Conservation (phyloP, 306 rosid species). For the Lathyrus sativus region DNA sequence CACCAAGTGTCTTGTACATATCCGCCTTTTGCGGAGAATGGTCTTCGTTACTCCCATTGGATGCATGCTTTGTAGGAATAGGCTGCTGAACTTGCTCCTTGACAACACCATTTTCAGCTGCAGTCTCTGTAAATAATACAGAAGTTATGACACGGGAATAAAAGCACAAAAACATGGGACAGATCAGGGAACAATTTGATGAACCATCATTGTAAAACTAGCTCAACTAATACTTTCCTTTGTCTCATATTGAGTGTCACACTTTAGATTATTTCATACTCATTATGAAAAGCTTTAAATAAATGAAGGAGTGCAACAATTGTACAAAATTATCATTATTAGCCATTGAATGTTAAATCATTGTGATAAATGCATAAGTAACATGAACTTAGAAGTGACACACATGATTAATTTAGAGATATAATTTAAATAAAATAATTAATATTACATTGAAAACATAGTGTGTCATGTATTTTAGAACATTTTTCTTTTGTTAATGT, state of each 20-base stretch:
- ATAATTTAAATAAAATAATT: constrained; percentile 1
- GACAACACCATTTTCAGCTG: constrained; percentile 53
- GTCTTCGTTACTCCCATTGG: constrained; percentile 67
- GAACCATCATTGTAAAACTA: constrained; percentile 2
- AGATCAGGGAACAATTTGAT: background rate
- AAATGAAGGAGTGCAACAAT: background rate
- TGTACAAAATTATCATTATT: background rate
- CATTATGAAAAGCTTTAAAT: background rate
- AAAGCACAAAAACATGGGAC: constrained; percentile 25
- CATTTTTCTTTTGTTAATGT: background rate
- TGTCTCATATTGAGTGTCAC: background rate
- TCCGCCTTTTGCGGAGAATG: constrained; percentile 61
- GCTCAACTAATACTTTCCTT: background rate
- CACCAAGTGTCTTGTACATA: constrained; percentile 73
- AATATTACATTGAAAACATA: background rate
- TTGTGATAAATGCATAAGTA: constrained; percentile 11
- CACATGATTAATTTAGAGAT: background rate
- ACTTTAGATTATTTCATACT: background rate
- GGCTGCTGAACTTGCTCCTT: constrained; percentile 59
- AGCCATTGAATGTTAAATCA: background rate
- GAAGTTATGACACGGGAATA: constrained; percentile 21
- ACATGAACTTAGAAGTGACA: background rate
- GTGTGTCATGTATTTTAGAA: background rate
- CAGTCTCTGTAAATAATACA: constrained; percentile 43
- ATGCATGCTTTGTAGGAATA: constrained; percentile 47